These are phyloP conservation scores for Fusarium sp. DNA, from an alignment of 2,329 filamentous ascomycete species.

Conservation along the genomic window DNA sequence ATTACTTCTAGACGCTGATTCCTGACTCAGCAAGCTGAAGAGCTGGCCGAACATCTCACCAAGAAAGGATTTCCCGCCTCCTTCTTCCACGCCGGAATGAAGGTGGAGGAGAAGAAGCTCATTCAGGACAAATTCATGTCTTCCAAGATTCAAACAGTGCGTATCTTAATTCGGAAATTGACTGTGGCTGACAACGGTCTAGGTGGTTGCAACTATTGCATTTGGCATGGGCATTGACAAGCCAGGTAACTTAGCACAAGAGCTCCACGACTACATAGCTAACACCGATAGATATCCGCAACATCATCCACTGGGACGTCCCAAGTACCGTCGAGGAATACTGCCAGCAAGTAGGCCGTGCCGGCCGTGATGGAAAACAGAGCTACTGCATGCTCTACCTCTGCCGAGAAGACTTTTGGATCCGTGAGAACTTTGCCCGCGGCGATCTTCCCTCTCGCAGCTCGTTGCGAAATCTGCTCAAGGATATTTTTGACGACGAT, in stretches of 20 bases:
- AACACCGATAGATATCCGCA: conserved; percentile 61
- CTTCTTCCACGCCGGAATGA: conserved; percentile 66
- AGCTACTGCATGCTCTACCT: conserved; percentile 71
- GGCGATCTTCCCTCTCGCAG: conserved; percentile 69
- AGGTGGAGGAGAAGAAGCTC: conserved; percentile 58
- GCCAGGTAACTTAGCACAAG: conserved; percentile 36
- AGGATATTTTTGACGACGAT: conserved; percentile 63
- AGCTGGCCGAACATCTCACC: conserved; percentile 56
- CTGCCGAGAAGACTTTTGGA: conserved; percentile 68
- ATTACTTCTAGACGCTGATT: conserved; percentile 13
- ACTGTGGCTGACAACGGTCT: not conserved
- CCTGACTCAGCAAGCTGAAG: conserved; percentile 58
- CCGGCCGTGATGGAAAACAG: conserved; percentile 65
- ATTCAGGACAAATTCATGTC: conserved; percentile 68
- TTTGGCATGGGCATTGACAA: conserved; percentile 74
- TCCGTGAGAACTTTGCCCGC: conserved; percentile 70
- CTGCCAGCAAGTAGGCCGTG: conserved; percentile 69
- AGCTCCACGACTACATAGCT: not conserved
- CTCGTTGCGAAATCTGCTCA: conserved; percentile 63
- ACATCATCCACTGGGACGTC: conserved; percentile 66
- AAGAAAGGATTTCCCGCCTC: conserved; percentile 57
- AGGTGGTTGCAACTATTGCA: conserved; percentile 65
- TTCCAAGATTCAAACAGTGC: conserved; percentile 55
- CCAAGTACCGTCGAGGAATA: conserved; percentile 68
- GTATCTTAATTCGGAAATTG: not conserved